A percentile compares a stretch with the other conserved stretches of the same genome.
Evolutionary conservation across 2,329 filamentous ascomycete species (phyloP).

Genomic region (Byssothecium circinans): DNA sequence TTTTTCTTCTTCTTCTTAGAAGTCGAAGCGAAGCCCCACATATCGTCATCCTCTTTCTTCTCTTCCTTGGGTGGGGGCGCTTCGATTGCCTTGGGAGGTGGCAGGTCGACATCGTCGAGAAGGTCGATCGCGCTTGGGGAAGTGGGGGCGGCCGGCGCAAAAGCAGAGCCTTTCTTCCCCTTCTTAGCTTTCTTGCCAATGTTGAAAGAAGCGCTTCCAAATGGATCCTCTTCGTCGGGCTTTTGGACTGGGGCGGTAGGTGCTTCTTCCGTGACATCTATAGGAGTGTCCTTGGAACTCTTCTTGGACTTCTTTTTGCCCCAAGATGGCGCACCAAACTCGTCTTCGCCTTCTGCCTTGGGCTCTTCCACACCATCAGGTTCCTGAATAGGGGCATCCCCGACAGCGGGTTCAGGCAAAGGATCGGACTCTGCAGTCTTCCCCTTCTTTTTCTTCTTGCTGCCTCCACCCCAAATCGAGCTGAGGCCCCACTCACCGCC

Average conservation of each 20-base stretch:
- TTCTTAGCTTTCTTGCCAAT: conserved; percentile 59
- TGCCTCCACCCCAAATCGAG: conserved; percentile 43
- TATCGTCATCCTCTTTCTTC: conserved; percentile 47
- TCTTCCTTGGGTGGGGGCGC: conserved; percentile 38
- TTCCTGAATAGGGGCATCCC: conserved; percentile 40
- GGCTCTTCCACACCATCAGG: conserved; percentile 56
- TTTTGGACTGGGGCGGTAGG: conserved; percentile 45
- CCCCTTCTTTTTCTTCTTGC: conserved; percentile 54
- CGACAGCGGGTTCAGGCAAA: conserved; percentile 26
- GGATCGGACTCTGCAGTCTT: conserved; percentile 42
- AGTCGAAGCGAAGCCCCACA: conserved; percentile 26
- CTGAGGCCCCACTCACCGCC: conserved; percentile 40
- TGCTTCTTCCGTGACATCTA: conserved; percentile 46
- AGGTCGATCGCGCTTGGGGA: conserved; percentile 52
- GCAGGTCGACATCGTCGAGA: conserved; percentile 29
- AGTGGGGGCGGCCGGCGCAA: conserved; percentile 53
- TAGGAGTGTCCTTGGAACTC: conserved; percentile 41
- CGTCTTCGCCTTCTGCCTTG: conserved; percentile 54
- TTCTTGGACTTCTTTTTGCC: conserved; percentile 47
- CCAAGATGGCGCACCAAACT: conserved; percentile 60
- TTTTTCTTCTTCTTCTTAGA: conserved; percentile 42
- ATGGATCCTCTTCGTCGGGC: conserved; percentile 47
- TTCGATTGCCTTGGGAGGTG: conserved; percentile 58
- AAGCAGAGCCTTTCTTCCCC: conserved; percentile 54
- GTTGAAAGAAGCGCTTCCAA: conserved; percentile 41